phyloP scores from a whole-genome alignment of 2,329 filamentous ascomycete species.

The Shiraia bambusicola region DNA sequence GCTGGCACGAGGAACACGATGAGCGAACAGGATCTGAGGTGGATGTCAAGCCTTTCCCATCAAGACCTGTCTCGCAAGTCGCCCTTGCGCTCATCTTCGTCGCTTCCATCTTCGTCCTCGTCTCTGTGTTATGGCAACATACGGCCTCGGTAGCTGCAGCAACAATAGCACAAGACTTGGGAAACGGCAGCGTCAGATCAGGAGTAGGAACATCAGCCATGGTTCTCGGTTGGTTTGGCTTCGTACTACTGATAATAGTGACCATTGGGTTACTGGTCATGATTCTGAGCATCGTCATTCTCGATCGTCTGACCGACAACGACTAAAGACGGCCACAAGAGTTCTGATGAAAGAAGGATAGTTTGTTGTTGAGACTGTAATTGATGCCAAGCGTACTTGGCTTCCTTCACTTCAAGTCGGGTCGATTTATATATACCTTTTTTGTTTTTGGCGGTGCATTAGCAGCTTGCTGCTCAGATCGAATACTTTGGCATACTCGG shows the following conservation, averaged over 20 bases:
- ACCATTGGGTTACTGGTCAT: constrained; percentile 94
- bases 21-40: constrained; percentile 73
- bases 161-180: constrained; percentile 88
- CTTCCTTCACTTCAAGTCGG: constrained; percentile 22
- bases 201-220: constrained; percentile 94
- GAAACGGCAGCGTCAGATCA: constrained; percentile 81
- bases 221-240: constrained; percentile 97
- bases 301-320: constrained; percentile 61
- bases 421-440: constrained; percentile 35
- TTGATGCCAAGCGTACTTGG: constrained; percentile 31
- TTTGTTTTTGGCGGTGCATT: constrained; percentile 25
- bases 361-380: constrained; percentile 25
- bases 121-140: constrained; percentile 81
- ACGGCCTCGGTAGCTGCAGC: constrained; percentile 94
- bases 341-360: constrained; percentile 14
- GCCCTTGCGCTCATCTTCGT: constrained; percentile 89
- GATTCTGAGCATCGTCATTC: constrained; percentile 87
- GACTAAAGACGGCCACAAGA: constrained; percentile 15
- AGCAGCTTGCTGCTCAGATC: constrained; percentile 30
- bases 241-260: constrained; percentile 88
- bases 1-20: constrained; percentile 92
- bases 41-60: constrained; percentile 93
- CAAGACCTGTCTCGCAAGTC: constrained; percentile 86
- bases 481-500: constrained; percentile 34
- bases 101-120: constrained; percentile 65